Conservation (phyloP, 2,329 filamentous ascomycete species). For the Beauveria sp. region DNA sequence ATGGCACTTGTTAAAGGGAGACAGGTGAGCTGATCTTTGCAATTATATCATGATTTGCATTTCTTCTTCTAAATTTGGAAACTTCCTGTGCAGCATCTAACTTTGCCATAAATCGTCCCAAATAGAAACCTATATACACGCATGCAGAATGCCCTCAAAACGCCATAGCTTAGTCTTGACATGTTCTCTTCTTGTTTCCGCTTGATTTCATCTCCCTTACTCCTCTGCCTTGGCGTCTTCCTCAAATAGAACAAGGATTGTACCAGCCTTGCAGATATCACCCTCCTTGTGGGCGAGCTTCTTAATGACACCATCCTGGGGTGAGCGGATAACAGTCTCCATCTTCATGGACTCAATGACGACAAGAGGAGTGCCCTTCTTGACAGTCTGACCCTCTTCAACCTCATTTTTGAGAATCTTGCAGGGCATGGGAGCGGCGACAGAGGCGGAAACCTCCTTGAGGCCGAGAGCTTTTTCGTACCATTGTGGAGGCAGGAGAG, state of each 20-base stretch:
- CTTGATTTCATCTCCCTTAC: slow-evolving; percentile 4
- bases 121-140: slow-evolving; percentile 11
- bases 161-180: not conserved
- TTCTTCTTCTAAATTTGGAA: slow-evolving; percentile 1
- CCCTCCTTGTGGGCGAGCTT: slow-evolving; percentile 68
- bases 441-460: slow-evolving; percentile 73
- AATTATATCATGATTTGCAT: slow-evolving; percentile 1
- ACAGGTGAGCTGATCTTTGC: not conserved
- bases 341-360: slow-evolving; percentile 91
- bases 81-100: not conserved
- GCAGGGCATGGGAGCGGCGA: slow-evolving; percentile 93
- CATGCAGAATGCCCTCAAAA: slow-evolving; percentile 10
- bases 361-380: slow-evolving; percentile 79
- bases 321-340: slow-evolving; percentile 76
- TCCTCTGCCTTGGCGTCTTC: slow-evolving; percentile 31
- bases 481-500: slow-evolving; percentile 62
- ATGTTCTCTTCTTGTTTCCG: no score
- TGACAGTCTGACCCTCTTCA: slow-evolving; percentile 69
- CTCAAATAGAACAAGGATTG: slow-evolving; percentile 66
- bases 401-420: slow-evolving; percentile 91
- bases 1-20: not conserved
- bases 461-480: slow-evolving; percentile 79
- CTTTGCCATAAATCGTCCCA: slow-evolving; percentile 2
- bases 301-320: slow-evolving; percentile 63
- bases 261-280: slow-evolving; percentile 72